phyloP scores from a whole-genome alignment of 2,329 filamentous ascomycete genomes.

The Ilyonectria destructans region DNA sequence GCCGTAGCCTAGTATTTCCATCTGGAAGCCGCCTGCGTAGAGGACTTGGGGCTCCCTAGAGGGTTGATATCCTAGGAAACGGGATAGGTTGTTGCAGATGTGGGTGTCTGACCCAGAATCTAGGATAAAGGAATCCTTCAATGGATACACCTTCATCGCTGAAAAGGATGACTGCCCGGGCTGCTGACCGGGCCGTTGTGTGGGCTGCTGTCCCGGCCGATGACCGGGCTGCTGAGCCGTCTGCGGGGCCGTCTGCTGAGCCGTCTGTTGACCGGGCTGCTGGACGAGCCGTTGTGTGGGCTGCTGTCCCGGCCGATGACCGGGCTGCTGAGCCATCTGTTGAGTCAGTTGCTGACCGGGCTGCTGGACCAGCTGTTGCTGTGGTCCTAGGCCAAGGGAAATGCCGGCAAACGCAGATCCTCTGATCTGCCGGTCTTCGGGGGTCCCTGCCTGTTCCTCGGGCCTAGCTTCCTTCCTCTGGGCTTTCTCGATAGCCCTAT shows the following conservation, averaged over 20 bases:
- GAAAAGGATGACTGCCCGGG: neutral
- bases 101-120: conserved; percentile 11
- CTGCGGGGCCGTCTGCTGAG: too few relatives aligned
- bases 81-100: conserved; percentile 12
- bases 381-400: too few relatives aligned
- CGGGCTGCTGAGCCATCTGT: too few relatives aligned
- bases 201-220: too few relatives aligned
- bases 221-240: too few relatives aligned
- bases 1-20: conserved; percentile 27
- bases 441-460: neutral
- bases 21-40: neutral
- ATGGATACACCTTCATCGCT: neutral
- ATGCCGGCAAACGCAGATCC: too few relatives aligned
- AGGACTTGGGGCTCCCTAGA: neutral
- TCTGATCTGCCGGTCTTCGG: neutral
- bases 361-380: too few relatives aligned
- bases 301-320: neutral
- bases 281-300: neutral
- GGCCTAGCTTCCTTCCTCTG: neutral
- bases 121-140: conserved; percentile 22
- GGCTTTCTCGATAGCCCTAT: neutral
- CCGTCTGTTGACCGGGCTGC: neutral
- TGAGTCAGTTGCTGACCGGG: too few relatives aligned
- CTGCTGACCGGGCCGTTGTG: too few relatives aligned
- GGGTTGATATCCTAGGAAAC: neutral